Percentiles rank a stretch among this genome's conserved stretches.
phyloP scores from a whole-genome alignment of 2,329 filamentous ascomycete genomes.

The Pseudocercospora eumusae region DNA sequence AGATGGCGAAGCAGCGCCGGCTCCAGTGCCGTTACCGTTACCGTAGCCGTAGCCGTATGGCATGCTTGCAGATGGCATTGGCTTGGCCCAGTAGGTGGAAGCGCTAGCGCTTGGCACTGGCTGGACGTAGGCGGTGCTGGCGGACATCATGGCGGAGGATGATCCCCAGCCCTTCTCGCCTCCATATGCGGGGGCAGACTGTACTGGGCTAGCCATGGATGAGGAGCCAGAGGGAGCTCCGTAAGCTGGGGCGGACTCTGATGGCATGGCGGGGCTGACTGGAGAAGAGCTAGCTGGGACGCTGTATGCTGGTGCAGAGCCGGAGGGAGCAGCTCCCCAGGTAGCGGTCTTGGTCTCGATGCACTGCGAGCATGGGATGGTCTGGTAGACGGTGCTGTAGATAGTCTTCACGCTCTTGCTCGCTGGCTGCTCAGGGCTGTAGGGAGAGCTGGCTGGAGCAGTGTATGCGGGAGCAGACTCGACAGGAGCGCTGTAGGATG shows the following conservation, averaged over 20 bases:
- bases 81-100: background rate
- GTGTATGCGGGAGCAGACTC: background rate
- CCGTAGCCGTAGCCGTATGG: constrained; percentile 3
- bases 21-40: constrained; percentile 5
- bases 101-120: background rate
- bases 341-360: constrained; percentile 2
- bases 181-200: background rate
- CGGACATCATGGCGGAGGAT: background rate
- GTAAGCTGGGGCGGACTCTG: background rate
- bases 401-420: constrained; percentile 7
- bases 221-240: background rate
- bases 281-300: background rate
- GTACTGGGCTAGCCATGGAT: background rate
- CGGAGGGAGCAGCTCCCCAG: background rate
- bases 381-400: constrained; percentile 13
- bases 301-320: constrained; percentile 6
- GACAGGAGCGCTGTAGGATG: background rate
- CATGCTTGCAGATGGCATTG: background rate
- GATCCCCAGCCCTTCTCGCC: background rate
- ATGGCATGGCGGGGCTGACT: background rate
- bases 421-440: background rate
- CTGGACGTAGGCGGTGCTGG: constrained; percentile 7
- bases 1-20: background rate
- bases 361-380: constrained; percentile 1
- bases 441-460: background rate